Evolutionary conservation across 768 basidiomycete genomes (phyloP), one percentile per base, ranked within the genome.

Genomic region (Mycena sanguinolenta): DNA sequence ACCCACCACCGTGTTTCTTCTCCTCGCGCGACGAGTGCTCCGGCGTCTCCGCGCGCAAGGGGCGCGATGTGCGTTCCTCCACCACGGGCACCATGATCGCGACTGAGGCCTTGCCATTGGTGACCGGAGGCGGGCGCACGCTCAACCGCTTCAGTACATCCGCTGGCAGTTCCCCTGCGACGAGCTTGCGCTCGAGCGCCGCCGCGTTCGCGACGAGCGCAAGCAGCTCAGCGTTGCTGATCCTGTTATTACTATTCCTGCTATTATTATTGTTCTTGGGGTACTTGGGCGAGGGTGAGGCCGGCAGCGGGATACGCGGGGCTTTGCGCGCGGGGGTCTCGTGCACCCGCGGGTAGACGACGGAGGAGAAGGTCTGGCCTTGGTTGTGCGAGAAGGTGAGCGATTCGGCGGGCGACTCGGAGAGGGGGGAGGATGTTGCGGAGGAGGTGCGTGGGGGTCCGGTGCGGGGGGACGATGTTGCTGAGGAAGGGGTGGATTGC

Each of bases 131-230:
- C 32, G 58, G 66, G 4, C 54, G 58, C 58, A 28, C 53, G 42
- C 71, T 69, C 53, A 69, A 27, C 6, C 72, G 64, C 50, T 64
- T 54, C 23, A 69, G 14, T 12, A 36, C 50, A 39, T 70, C 68
- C 9, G 68, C 61, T 4, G 67, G 67, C 19, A 69, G 72, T 25
- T 66, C 67, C 12, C 71, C 71, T 0, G 71, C 67, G 12, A 66
- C 30, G 6, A 73, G 32, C 38, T 42, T 23, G 3, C 60, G 63
- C 62, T 73, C 72, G 10, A 73, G 65, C 58, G 64, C 60, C 27
- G 69, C 72, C 32, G 72, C 63, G 30, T 67, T 58, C 36, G 30
- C 32, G 4, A 70, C n/a, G 27, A 73, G 72, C 9, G 32, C 60
- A 23, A 27, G 53, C 17, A 73, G 65, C 14, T 57, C 63, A 34